phyloP scores from a whole-genome alignment of 2,329 filamentous ascomycete genomes.

The Ceratocystis alfenasii region DNA sequence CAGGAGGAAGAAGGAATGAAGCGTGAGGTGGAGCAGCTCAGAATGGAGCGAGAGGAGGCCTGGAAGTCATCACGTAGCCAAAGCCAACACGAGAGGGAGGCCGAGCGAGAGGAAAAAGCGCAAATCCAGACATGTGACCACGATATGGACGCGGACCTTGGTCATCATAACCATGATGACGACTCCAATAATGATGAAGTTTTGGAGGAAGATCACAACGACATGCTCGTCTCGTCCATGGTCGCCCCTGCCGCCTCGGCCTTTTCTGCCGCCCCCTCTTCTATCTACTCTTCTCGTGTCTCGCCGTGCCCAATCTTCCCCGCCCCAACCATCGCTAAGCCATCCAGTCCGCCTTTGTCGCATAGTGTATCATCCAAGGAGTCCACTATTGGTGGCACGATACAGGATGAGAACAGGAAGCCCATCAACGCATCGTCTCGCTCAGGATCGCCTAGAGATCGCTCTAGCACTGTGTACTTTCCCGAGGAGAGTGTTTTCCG shows the following conservation, averaged over 20 bases:
- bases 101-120: not conserved
- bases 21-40: conserved; percentile 23
- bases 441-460: conserved; percentile 24
- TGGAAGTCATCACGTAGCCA: not conserved
- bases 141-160: not conserved
- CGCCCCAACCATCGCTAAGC: conserved; percentile 7
- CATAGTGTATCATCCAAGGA: conserved; percentile 22
- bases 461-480: conserved; percentile 42
- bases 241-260: not conserved
- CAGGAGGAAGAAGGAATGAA: conserved; percentile 17
- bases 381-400: not conserved
- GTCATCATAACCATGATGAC: not conserved
- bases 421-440: not conserved
- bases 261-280: not conserved
- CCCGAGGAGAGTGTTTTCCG: conserved; percentile 53
- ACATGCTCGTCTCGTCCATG: not conserved
- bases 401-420: conserved; percentile 1
- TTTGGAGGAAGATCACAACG: not conserved
- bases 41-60: conserved; percentile 14
- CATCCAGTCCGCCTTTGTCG: conserved; percentile 1
- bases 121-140: not conserved
- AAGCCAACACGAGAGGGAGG: not conserved
- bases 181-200: not conserved
- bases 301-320: conserved; percentile 12
- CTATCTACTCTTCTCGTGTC: conserved; percentile 3